Evolutionary conservation across 176 grass and related monocot genomes (phyloP), one percentile per base, ranked within the genome.

Genomic region (Cocos nucifera): DNA sequence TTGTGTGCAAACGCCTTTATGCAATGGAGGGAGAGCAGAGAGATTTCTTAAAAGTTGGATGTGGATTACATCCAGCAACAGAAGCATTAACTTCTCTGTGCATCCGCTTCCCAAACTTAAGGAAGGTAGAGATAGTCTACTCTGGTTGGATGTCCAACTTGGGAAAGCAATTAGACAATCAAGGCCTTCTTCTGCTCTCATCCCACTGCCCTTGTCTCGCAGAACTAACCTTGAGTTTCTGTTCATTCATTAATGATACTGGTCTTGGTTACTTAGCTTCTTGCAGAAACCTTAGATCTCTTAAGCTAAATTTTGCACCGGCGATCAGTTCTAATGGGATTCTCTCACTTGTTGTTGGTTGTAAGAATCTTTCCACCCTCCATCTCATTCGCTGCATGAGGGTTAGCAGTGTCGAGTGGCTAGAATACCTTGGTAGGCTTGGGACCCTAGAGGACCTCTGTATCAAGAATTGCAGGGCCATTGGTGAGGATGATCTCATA

Each of bases 41-140:
- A 57, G 78, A 61, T 28, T 71, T 44, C 58, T 61, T 92, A 49
- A 51, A 39, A 6, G 55, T 95, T 22, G 81, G 84, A 14, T 74
- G 44, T 19, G 64, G 63, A 9, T 70, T 88, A 15, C 24, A 82
- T 56, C 72, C 72, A 32, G 65, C 78, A 23, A 76, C 48, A 15
- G 69, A 88, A 67, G 75, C 69, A 25, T 57, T 95, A 51, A 16
- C 51, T 44, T 74, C 63, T 4, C 51, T 88, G 22, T 95, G 75
- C 30, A 23, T 22, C 2, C 63, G 75, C 6, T 88, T 85, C 28
- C 53, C 71, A 5, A 95, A 85, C 54, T 44, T 88, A 71, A 63
- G 19, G 54, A 95, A 82, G 69, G 52, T 88, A 4, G 89, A 95
- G 59, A 95, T 88, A n/a, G 16, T 58, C 54, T 95, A 95, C 60